Conservation (phyloP, 495 filamentous ascomycete genomes). For the Aspergillus campestris region DNA sequence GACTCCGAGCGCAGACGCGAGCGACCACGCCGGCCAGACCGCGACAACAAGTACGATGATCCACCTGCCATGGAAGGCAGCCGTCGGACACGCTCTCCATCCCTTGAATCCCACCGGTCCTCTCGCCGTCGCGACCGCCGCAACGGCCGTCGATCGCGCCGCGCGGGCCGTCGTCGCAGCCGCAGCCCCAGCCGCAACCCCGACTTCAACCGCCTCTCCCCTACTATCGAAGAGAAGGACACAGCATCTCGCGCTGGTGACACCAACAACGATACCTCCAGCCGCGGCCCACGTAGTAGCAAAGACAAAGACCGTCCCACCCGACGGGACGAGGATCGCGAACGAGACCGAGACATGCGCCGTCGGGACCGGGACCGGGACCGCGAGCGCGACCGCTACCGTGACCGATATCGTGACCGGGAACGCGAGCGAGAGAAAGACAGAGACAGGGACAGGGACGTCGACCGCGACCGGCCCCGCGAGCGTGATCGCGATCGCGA, state of each 20-base stretch:
- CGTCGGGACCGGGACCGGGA: slow-evolving; percentile 27
- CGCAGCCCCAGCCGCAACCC: slow-evolving; percentile 21
- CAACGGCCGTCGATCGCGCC: slow-evolving; percentile 33
- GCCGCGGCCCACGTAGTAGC: slow-evolving; percentile 21
- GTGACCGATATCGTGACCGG: slow-evolving; percentile 26
- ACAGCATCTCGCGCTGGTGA: slow-evolving; percentile 10
- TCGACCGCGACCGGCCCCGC: slow-evolving; percentile 36
- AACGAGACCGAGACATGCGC: slow-evolving; percentile 19
- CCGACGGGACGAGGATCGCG: slow-evolving; percentile 31
- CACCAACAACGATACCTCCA: slow-evolving; percentile 1
- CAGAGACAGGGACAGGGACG: slow-evolving; percentile 37
- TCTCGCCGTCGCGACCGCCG: slow-evolving; percentile 43
- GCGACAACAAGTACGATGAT: slow-evolving; percentile 43
- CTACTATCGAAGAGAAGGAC: slow-evolving; percentile 12
- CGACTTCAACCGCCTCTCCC: slow-evolving; percentile 17
- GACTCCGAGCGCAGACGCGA: slow-evolving; percentile 40
- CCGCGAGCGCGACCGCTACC: slow-evolving; percentile 21
- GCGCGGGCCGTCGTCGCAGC: slow-evolving; percentile 42
- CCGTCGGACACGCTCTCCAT: slow-evolving; percentile 43
- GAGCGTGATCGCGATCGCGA: slow-evolving; percentile 36
- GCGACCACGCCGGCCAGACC: slow-evolving; percentile 32
- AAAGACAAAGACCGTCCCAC: slow-evolving; percentile 34
- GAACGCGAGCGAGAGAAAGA: slow-evolving; percentile 40
- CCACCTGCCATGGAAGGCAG: slow-evolving; percentile 28
- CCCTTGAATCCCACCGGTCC: slow-evolving; percentile 43